These are phyloP conservation scores for Passalora sequoiae DNA, from an alignment of 2,329 filamentous ascomycete species.

Conservation along the genomic window DNA sequence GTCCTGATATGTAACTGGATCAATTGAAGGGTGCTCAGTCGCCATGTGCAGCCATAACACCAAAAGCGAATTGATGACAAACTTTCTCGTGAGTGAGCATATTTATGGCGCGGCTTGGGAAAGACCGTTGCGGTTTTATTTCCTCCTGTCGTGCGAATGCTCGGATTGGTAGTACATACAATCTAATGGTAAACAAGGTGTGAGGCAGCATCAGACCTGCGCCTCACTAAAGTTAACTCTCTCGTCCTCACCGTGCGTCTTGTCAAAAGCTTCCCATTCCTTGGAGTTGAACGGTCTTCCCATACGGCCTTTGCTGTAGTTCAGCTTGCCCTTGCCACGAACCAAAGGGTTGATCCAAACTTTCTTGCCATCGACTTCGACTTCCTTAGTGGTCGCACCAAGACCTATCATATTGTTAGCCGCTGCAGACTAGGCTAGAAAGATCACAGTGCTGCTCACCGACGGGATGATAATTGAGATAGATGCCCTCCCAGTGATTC, in stretches of 20 bases:
- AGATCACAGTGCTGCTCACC: constrained; percentile 1
- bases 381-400: constrained; percentile 14
- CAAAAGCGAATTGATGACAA: no score
- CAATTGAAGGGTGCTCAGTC: no score
- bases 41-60: no score
- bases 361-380: constrained; percentile 9
- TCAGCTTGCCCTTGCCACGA: constrained; percentile 11
- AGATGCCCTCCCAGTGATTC: constrained; percentile 14
- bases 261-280: neutral
- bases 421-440: neutral
- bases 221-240: neutral
- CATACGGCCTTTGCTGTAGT: constrained; percentile 17
- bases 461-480: constrained; percentile 13
- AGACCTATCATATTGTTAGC: constrained; percentile 6
- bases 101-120: no score
- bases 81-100: no score
- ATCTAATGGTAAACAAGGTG: no score
- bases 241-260: neutral
- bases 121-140: no score
- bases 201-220: no score
- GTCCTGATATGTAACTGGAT: no score
- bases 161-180: no score
- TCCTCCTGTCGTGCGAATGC: no score
- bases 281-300: neutral
- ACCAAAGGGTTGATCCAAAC: constrained; percentile 14